Evolutionary conservation across 495 filamentous ascomycete species (phyloP).

Genomic region (Aspergillus sclerotioniger): DNA sequence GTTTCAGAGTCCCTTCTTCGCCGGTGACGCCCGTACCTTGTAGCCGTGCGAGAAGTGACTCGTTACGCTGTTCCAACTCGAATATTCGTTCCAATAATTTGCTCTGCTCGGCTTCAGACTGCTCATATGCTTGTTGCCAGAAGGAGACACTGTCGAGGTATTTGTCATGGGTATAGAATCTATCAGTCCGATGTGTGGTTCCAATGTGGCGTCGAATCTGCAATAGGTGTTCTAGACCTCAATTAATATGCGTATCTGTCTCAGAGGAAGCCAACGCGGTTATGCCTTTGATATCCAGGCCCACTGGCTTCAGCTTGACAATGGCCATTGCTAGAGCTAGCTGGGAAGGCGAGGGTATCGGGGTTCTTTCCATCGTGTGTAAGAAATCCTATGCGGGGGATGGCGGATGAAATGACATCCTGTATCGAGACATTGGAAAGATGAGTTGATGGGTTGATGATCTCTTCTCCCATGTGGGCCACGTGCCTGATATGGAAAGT

Average conservation of each 20-base stretch:
- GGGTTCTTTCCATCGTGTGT: conserved; percentile 9
- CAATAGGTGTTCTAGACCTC: conserved; percentile 37
- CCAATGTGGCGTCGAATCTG: conserved; percentile 39
- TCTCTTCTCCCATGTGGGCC: neutral
- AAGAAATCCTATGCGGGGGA: neutral
- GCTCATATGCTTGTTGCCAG: conserved; percentile 51
- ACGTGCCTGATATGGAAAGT: conserved; percentile 1
- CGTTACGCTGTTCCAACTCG: conserved; percentile 39
- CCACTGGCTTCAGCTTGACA: conserved; percentile 42
- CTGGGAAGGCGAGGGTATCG: conserved; percentile 32
- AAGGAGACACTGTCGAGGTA: conserved; percentile 49
- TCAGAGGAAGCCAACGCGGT: neutral
- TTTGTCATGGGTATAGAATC: conserved; percentile 21
- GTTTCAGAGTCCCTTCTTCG: conserved; percentile 24
- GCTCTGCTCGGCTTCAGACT: conserved; percentile 44
- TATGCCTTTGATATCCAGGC: conserved; percentile 35
- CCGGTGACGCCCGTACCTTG: conserved; percentile 7
- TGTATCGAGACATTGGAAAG: neutral
- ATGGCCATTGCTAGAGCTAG: conserved; percentile 48
- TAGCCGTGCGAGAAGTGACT: conserved; percentile 24
- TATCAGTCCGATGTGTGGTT: conserved; percentile 11
- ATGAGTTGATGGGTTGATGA: neutral
- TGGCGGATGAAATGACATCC: neutral
- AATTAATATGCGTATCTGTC: neutral
- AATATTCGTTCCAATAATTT: conserved; percentile 42